Evolutionary conservation across 2,329 filamentous ascomycete genomes (phyloP).

Genomic region (Talaromyces sp.): DNA sequence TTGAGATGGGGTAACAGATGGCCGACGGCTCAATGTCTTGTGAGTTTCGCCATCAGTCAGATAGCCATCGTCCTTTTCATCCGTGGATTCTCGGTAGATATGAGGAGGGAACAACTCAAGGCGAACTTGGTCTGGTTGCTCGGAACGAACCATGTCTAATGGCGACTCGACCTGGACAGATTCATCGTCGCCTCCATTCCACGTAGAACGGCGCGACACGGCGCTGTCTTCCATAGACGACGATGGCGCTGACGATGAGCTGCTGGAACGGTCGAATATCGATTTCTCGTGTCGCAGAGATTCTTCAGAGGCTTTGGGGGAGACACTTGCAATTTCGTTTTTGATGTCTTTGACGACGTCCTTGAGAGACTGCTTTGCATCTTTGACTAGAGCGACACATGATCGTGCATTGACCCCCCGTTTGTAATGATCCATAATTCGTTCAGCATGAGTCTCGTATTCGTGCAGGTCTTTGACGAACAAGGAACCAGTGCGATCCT

Average conservation of each 20-base stretch:
- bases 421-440: conserved; percentile 36
- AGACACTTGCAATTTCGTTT: conserved; percentile 38
- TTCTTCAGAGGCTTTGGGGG: conserved; percentile 40
- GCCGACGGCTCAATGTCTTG: conserved; percentile 14
- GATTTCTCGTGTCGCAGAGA: conserved; percentile 34
- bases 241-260: conserved; percentile 40
- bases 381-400: conserved; percentile 22
- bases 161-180: conserved; percentile 31
- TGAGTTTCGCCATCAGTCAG: conserved; percentile 29
- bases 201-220: conserved; percentile 28
- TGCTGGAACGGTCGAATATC: conserved; percentile 45
- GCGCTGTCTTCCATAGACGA: conserved; percentile 34
- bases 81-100: conserved; percentile 25
- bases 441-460: conserved; percentile 43
- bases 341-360: conserved; percentile 33
- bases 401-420: conserved; percentile 16
- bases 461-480: conserved; percentile 45
- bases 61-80: conserved; percentile 28
- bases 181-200: conserved; percentile 26
- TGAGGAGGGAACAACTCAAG: conserved; percentile 30
- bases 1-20: conserved; percentile 25
- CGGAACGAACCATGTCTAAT: conserved; percentile 21
- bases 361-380: conserved; percentile 31
- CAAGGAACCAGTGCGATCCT: conserved; percentile 19
- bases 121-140: conserved; percentile 19